phyloP scores from a whole-genome alignment of 169 alveolate species.

The Plasmodium blacklocki region DNA sequence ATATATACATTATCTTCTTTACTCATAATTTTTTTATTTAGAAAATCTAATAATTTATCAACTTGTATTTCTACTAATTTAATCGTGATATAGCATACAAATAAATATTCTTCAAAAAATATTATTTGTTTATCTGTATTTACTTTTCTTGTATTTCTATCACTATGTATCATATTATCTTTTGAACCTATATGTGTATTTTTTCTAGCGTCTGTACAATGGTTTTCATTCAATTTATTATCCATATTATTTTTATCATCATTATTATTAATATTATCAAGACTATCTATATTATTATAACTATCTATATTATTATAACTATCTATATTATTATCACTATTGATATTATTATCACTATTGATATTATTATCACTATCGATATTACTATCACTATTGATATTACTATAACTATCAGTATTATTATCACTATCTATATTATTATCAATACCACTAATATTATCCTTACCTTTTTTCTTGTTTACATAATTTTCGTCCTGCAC shows the following conservation, averaged over 20 bases:
- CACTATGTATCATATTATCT: too few relatives aligned
- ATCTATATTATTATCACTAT: background rate
- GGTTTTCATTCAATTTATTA: background rate
- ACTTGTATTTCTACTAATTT: conserved; percentile 39
- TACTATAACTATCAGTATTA: background rate
- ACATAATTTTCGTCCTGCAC: conserved; percentile 1
- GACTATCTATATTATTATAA: background rate
- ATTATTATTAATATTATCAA: background rate
- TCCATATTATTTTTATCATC: background rate
- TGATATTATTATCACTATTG: background rate
- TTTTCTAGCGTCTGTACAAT: background rate
- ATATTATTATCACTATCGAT: background rate
- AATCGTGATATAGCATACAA: conserved; percentile 16
- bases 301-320: background rate
- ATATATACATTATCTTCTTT: conserved; percentile 59
- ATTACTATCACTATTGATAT: background rate
- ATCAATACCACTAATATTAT: background rate
- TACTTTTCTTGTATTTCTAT: too few relatives aligned
- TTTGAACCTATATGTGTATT: too few relatives aligned
- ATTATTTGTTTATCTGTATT: conserved; percentile 10
- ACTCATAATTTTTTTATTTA: conserved; percentile 38
- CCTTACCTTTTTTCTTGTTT: background rate
- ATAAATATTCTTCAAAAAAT: conserved; percentile 52
- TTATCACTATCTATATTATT: background rate
- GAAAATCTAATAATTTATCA: conserved; percentile 21